Percentiles rank a stretch among this genome's conserved stretches.
Conservation (phyloP, 2,329 filamentous ascomycete genomes). For the Monosporascus sp. region DNA sequence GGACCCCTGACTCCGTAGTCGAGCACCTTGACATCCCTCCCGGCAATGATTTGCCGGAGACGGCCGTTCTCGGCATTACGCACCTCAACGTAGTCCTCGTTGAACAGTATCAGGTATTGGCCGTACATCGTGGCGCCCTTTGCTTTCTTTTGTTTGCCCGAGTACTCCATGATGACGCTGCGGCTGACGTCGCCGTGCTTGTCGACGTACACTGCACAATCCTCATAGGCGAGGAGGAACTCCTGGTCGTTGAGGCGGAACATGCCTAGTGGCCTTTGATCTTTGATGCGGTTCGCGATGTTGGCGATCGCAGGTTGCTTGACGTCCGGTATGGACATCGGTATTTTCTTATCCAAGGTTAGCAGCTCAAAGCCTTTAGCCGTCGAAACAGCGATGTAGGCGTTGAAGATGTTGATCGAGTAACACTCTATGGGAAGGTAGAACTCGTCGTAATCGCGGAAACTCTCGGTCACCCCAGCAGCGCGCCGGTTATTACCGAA, state of each 20-base stretch:
- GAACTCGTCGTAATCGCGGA: slow-evolving; percentile 98
- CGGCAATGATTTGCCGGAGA: slow-evolving; percentile 87
- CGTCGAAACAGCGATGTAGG: slow-evolving; percentile 85
- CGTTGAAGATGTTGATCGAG: slow-evolving; percentile 93
- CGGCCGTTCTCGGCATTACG: slow-evolving; percentile 94
- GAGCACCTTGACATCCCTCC: slow-evolving; percentile 80
- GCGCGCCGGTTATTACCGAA: slow-evolving; percentile 54
- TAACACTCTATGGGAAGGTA: slow-evolving; percentile 95
- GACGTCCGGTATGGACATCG: slow-evolving; percentile 88
- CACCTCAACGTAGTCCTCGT: slow-evolving; percentile 94
- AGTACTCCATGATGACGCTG: slow-evolving; percentile 96
- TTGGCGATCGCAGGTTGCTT: slow-evolving; percentile 72
- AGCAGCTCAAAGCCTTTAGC: slow-evolving; percentile 91
- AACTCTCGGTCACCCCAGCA: slow-evolving; percentile 80
- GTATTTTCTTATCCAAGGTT: slow-evolving; percentile 93
- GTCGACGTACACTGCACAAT: slow-evolving; percentile 96
- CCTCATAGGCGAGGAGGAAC: slow-evolving; percentile 89
- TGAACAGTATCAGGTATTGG: slow-evolving; percentile 87
- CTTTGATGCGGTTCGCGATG: slow-evolving; percentile 77
- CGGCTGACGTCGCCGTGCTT: slow-evolving; percentile 95
- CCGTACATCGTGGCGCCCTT: slow-evolving; percentile 83
- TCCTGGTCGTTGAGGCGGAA: slow-evolving; percentile 89
- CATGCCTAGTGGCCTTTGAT: slow-evolving; percentile 88
- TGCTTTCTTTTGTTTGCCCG: slow-evolving; percentile 76
- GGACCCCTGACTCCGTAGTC: slow-evolving; percentile 73